Percentiles rank a stretch among this genome's conserved stretches.
phyloP scores from a whole-genome alignment of 345 rosid species.

The Melaleuca quinquenervia region DNA sequence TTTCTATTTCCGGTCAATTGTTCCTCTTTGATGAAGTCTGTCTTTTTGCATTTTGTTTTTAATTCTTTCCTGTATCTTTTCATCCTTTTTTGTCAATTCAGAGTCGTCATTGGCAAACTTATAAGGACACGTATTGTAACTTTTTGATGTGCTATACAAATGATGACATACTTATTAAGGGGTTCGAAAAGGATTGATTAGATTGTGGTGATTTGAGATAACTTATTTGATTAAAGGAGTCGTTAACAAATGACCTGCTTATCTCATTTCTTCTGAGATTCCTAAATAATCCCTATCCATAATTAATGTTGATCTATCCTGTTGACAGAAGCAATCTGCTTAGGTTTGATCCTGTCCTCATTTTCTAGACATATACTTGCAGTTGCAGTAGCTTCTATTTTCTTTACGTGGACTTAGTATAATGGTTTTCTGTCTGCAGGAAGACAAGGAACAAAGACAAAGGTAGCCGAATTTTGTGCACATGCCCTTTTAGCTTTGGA shows the following conservation, averaged over 20 bases:
- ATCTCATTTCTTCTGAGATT: neutral
- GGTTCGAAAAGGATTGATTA: neutral
- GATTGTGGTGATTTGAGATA: neutral
- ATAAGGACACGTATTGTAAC: neutral
- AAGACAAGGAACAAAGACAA: slow-evolving; percentile 38
- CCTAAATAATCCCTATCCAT: neutral
- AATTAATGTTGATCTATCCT: neutral
- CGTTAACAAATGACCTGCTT: neutral
- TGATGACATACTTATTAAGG: neutral
- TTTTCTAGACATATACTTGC: neutral
- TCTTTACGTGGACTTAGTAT: neutral
- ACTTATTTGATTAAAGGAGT: neutral
- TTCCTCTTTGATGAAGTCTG: neutral
- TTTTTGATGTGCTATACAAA: neutral
- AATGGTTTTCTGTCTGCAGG: slow-evolving; percentile 27
- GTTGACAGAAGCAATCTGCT: neutral
- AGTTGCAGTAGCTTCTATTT: no score
- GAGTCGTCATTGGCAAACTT: neutral
- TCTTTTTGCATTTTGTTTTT: neutral
- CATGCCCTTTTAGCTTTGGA: slow-evolving; percentile 65
- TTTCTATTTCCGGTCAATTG: neutral
- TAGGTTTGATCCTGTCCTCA: neutral
- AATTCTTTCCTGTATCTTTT: neutral
- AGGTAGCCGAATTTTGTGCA: slow-evolving; percentile 58
- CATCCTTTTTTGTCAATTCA: neutral